These are phyloP conservation scores for Tetrahymena malaccensis DNA, from an alignment of 73 alveolate genomes.

Conservation along the genomic window DNA sequence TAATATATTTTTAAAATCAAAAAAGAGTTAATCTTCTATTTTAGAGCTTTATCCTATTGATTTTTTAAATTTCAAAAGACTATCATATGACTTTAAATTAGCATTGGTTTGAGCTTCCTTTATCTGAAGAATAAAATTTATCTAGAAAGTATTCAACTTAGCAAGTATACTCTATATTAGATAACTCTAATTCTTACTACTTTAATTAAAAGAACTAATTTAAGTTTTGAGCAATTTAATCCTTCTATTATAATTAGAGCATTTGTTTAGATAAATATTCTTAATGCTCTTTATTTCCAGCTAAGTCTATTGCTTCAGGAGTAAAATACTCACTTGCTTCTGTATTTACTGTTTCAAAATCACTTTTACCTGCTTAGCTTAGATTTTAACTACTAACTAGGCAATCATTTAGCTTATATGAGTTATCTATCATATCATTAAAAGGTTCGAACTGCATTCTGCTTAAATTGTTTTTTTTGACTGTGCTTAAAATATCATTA, in stretches of 20 bases:
- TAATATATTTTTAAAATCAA: too few relatives aligned
- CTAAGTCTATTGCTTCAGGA: neutral
- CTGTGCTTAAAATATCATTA: neutral
- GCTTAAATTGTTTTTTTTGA: too few relatives aligned
- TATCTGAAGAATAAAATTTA: neutral
- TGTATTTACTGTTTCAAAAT: neutral
- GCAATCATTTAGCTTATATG: neutral
- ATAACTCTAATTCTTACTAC: neutral
- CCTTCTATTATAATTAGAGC: neutral
- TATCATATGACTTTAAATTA: neutral
- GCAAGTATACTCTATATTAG: neutral
- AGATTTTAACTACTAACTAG: neutral
- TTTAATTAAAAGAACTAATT: neutral
- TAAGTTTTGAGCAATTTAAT: neutral
- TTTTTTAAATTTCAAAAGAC: too few relatives aligned
- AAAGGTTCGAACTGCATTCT: too few relatives aligned
- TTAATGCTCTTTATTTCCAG: neutral
- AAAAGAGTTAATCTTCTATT: too few relatives aligned
- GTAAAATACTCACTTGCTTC: neutral
- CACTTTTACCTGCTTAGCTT: neutral
- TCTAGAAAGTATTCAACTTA: neutral
- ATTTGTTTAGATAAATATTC: neutral
- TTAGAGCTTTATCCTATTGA: too few relatives aligned
- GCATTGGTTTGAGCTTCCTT: neutral
- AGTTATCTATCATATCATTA: neutral